Evolutionary conservation across 805 yeast genomes (phyloP).

Genomic region (Metschnikowia kunwiensis): DNA sequence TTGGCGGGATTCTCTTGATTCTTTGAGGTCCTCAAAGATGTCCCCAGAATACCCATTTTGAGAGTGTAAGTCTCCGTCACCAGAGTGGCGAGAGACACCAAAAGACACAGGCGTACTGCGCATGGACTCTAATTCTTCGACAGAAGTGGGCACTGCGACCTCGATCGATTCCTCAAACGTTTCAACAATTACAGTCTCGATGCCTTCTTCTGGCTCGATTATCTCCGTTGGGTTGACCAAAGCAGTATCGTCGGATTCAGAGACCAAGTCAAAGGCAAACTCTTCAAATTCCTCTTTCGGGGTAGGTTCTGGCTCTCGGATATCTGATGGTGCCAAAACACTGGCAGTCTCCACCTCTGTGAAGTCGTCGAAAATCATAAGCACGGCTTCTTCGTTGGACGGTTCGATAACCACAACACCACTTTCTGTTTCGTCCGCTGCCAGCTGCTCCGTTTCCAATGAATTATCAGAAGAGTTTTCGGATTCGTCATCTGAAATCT

Average conservation of each 20-base stretch:
- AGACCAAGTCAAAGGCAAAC: slow-evolving; percentile 2
- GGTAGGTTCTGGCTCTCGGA: slow-evolving; percentile 10
- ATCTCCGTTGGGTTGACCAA: slow-evolving; percentile 6
- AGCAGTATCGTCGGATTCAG: slow-evolving; percentile 1
- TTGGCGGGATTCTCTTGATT: too few relatives aligned
- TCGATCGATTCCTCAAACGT: slow-evolving; percentile 11
- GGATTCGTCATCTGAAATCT: not conserved
- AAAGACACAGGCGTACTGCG: slow-evolving; percentile 6
- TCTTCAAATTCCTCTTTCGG: not conserved
- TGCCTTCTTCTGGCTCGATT: slow-evolving; percentile 13
- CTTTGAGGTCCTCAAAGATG: too few relatives aligned
- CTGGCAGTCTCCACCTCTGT: slow-evolving; percentile 13
- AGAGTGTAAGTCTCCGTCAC: not conserved
- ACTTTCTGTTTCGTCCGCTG: not conserved
- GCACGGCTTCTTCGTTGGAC: slow-evolving; percentile 5
- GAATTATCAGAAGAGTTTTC: slow-evolving; percentile 2
- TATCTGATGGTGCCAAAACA: slow-evolving; percentile 10
- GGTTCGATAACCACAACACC: slow-evolving; percentile 12
- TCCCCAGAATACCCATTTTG: too few relatives aligned
- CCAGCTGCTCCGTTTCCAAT: not conserved
- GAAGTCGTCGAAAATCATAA: slow-evolving; percentile 11
- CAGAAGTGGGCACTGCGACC: slow-evolving; percentile 10
- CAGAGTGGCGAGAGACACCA: not conserved
- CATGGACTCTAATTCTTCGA: slow-evolving; percentile 14
- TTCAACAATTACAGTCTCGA: slow-evolving; percentile 5